A percentile compares a stretch with the other conserved stretches of the same genome.
phyloP scores from a whole-genome alignment of 805 yeast species.

The Saccharomycopsis schoenii region DNA sequence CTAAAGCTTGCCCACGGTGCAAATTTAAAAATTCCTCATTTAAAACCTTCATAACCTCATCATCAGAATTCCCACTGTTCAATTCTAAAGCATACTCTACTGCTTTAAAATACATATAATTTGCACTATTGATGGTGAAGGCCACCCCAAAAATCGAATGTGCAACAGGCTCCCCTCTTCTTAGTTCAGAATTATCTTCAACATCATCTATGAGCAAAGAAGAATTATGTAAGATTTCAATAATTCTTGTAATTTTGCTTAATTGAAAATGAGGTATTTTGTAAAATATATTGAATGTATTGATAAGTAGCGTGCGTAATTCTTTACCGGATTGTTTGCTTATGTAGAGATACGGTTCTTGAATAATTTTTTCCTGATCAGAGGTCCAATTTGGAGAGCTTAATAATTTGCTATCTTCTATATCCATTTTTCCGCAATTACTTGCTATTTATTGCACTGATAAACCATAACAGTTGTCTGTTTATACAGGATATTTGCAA shows the following conservation, averaged over 20 bases:
- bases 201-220: slow-evolving; percentile 77
- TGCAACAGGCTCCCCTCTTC: slow-evolving; percentile 76
- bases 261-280: slow-evolving; percentile 32
- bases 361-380: slow-evolving; percentile 24
- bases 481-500: too few relatives aligned
- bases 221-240: slow-evolving; percentile 56
- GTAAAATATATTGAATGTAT: slow-evolving; percentile 44
- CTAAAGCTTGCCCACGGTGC: slow-evolving; percentile 87
- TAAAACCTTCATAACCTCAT: slow-evolving; percentile 32
- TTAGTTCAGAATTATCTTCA: slow-evolving; percentile 61
- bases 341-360: slow-evolving; percentile 43
- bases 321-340: slow-evolving; percentile 46
- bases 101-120: slow-evolving; percentile 71
- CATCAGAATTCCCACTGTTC: slow-evolving; percentile 16
- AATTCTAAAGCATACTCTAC: slow-evolving; percentile 38
- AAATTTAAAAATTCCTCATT: slow-evolving; percentile 69
- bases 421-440: slow-evolving; percentile 12
- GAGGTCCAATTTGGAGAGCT: slow-evolving; percentile 24
- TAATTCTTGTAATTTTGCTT: slow-evolving; percentile 33
- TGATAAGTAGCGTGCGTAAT: slow-evolving; percentile 38
- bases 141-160: slow-evolving; percentile 73
- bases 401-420: slow-evolving; percentile 7
- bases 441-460: too few relatives aligned
- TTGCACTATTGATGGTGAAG: slow-evolving; percentile 72
- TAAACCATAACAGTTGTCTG: too few relatives aligned